Evolutionary conservation across 495 filamentous ascomycete genomes (phyloP), one percentile per base, ranked within the genome.

Genomic region (Penicillium bialowiezense): DNA sequence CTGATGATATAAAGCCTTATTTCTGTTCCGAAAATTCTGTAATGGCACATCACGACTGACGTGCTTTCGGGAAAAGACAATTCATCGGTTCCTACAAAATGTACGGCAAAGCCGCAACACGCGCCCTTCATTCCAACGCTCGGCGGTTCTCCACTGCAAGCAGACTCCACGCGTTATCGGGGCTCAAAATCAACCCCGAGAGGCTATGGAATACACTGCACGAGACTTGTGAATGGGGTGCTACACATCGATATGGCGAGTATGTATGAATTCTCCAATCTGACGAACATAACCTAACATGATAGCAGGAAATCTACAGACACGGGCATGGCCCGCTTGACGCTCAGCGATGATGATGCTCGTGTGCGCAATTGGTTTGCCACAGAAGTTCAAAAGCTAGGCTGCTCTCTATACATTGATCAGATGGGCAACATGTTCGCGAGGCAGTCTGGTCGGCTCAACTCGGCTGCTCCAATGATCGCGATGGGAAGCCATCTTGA

Each of bases 401-500:
- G 83, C 7, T 89, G 85, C 61, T 60, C 71, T n/a, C 69, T 79
- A 3, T 70, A 64, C 5, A 55, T 81, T 19, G 83, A 87, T 52
- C 61, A 78, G 28, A 85, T 87, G 81, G 82, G 83, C 2, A 91
- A 90, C 48, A 85, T 83, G 54, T 91, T 89, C 62, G 86, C 87
- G 2, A 60, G 83, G 0, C 75, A 80, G 20, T 64, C 77, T 1
- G 86, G 86, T 0, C 57, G 63, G n/a, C 58, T 64, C 18, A 60
- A 66, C 15, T 69, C 65, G 0, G 60, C 62, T 5, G 53, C 52
- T 1, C 69, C 69, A 3, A 65, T 67, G 57, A 78, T 70, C 38
- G 74, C 60, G 1, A 70, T 75, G 65, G 75, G 75, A 15, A 74
- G 70, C 18, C 74, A 78, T 48, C 50, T 77, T 3, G 75, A 78